Conservation (phyloP, 2,329 filamentous ascomycete species). For the Scytalidium lignicola region DNA sequence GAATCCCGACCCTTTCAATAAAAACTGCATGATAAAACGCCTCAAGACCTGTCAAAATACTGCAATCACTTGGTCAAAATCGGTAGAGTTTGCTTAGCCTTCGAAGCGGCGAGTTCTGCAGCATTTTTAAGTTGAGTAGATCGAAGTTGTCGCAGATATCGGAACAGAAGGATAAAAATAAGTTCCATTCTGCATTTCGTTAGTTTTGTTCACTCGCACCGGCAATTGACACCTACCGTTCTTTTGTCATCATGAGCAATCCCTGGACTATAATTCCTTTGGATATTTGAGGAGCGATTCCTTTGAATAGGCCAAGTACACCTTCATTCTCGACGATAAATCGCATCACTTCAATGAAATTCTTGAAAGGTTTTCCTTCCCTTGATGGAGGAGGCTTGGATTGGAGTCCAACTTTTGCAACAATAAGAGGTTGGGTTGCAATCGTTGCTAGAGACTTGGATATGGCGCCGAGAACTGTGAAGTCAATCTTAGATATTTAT, state of each 20-base stretch:
- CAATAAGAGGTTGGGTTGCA: slow-evolving; percentile 88
- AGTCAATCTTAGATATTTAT: slow-evolving; percentile 5
- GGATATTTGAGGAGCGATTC: slow-evolving; percentile 86
- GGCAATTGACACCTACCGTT: slow-evolving; percentile 55
- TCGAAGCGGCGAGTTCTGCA: slow-evolving; percentile 57
- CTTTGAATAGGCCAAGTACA: slow-evolving; percentile 82
- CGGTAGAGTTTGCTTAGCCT: slow-evolving; percentile 38
- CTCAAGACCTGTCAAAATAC: neutral
- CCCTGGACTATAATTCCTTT: slow-evolving; percentile 94
- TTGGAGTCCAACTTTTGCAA: slow-evolving; percentile 95
- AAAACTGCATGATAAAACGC: neutral
- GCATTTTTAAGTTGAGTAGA: slow-evolving; percentile 65
- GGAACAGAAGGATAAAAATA: slow-evolving; percentile 78
- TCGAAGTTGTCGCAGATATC: slow-evolving; percentile 69
- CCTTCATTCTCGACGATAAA: slow-evolving; percentile 93
- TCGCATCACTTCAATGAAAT: slow-evolving; percentile 88
- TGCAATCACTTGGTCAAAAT: slow-evolving; percentile 21
- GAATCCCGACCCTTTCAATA: neutral
- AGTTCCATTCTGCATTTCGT: slow-evolving; percentile 66
- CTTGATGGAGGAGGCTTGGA: slow-evolving; percentile 82
- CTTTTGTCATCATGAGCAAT: slow-evolving; percentile 98
- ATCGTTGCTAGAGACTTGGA: slow-evolving; percentile 92
- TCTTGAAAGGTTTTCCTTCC: slow-evolving; percentile 87
- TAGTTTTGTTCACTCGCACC: slow-evolving; percentile 7
- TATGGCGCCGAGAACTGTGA: slow-evolving; percentile 77